Evolutionary conservation across 805 yeast species (phyloP).

Genomic region (Candida insectalens): DNA sequence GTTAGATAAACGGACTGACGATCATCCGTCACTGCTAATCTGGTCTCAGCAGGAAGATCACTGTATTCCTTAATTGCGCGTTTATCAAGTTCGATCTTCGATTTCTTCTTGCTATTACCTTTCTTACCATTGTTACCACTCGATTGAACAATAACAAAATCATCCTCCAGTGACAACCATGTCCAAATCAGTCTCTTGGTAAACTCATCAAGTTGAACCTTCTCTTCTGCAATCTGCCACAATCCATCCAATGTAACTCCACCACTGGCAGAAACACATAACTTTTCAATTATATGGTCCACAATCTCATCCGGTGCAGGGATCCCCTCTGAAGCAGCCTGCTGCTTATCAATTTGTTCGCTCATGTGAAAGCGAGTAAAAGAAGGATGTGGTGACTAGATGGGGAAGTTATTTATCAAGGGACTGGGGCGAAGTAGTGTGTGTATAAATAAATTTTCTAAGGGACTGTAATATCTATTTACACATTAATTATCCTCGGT

Average conservation of each 20-base stretch:
- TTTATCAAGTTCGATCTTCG: conserved; percentile 7
- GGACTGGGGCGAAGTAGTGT: too few relatives aligned
- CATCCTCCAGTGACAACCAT: conserved; percentile 25
- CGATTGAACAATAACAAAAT: conserved; percentile 11
- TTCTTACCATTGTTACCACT: conserved; percentile 3
- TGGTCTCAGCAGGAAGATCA: too few relatives aligned
- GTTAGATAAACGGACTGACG: conserved; percentile 50
- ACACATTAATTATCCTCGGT: too few relatives aligned
- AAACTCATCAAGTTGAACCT: conserved; percentile 19
- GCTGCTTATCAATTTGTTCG: background rate
- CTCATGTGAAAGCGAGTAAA: background rate
- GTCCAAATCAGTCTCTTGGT: conserved; percentile 26
- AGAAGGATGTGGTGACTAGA: too few relatives aligned
- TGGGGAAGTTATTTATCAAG: too few relatives aligned
- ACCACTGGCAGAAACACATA: conserved; percentile 25
- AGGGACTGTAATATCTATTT: too few relatives aligned
- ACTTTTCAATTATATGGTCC: conserved; percentile 21
- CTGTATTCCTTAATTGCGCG: too few relatives aligned
- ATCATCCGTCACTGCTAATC: conserved; percentile 46
- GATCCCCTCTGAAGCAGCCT: background rate
- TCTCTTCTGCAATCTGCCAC: conserved; percentile 22
- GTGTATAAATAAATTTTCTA: too few relatives aligned
- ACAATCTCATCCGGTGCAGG: conserved; percentile 26
- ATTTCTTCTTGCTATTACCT: conserved; percentile 1
- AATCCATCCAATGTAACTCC: conserved; percentile 24